Evolutionary conservation across 148 eudicot species (phyloP).

Genomic region (Diospyros lotus): DNA sequence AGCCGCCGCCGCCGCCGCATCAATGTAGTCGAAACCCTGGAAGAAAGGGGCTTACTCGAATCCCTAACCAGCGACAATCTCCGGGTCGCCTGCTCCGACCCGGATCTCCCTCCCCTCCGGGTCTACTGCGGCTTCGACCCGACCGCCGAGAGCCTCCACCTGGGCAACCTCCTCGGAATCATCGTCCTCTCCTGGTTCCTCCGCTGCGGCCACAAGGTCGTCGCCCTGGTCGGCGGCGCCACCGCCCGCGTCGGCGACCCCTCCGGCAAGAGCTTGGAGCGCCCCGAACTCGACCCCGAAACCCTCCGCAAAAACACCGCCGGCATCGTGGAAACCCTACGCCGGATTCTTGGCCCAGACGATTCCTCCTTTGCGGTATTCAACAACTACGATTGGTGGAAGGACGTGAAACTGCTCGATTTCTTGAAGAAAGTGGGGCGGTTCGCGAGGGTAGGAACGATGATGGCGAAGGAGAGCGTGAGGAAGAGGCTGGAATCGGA

Average conservation of each 20-base stretch:
- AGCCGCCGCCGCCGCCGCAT: slow-evolving; percentile 12
- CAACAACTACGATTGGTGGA: slow-evolving; percentile 97
- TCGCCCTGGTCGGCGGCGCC: slow-evolving; percentile 85
- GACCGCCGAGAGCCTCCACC: slow-evolving; percentile 80
- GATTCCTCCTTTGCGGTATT: slow-evolving; percentile 33
- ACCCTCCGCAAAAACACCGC: slow-evolving; percentile 44
- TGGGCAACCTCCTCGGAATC: slow-evolving; percentile 74
- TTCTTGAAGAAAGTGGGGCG: slow-evolving; percentile 65
- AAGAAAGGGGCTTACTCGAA: slow-evolving; percentile 70
- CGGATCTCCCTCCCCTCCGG: slow-evolving; percentile 32
- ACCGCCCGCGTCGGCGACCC: slow-evolving; percentile 90
- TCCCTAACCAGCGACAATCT: slow-evolving; percentile 61
- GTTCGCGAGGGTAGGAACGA: slow-evolving; percentile 71
- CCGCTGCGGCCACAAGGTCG: slow-evolving; percentile 64
- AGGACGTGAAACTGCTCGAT: slow-evolving; percentile 67
- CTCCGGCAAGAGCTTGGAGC: slow-evolving; percentile 67
- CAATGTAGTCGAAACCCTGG: slow-evolving; percentile 60
- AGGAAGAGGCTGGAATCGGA: slow-evolving; percentile 65
- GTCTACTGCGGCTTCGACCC: slow-evolving; percentile 95
- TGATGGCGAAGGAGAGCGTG: slow-evolving; percentile 90
- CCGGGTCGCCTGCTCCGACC: slow-evolving; percentile 29
- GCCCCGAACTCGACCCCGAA: slow-evolving; percentile 58
- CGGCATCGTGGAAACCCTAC: slow-evolving; percentile 39
- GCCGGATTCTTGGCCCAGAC: slow-evolving; percentile 25
- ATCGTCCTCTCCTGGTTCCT: slow-evolving; percentile 88